These are phyloP conservation scores for Candida montana DNA, from an alignment of 805 yeast genomes.

Conservation along the genomic window DNA sequence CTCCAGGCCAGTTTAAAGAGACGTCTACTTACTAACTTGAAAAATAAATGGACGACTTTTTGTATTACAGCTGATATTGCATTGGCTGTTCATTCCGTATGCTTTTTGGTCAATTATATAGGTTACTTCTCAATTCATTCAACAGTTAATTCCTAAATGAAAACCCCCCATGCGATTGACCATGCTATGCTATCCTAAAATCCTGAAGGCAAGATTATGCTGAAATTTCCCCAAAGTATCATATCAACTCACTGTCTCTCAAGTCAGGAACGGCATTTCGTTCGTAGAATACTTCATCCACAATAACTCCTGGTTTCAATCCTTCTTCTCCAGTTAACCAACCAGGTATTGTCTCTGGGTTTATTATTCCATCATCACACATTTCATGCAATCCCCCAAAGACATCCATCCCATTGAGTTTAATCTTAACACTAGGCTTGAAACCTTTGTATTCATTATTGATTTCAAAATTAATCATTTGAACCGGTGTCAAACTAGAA, in stretches of 20 bases:
- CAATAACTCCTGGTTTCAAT: constrained; percentile 34
- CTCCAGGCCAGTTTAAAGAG: too few species aligned
- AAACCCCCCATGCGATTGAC: too few species aligned
- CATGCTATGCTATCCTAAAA: too few species aligned
- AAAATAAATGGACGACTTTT: too few species aligned
- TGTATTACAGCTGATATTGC: too few species aligned
- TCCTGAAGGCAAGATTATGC: too few species aligned
- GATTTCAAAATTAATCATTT: constrained; percentile 41
- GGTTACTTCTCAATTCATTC: too few species aligned
- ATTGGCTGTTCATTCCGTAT: too few species aligned
- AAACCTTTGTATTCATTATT: constrained; percentile 26
- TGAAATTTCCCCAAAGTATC: not conserved
- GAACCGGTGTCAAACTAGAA: constrained; percentile 55
- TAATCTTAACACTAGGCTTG: constrained; percentile 23
- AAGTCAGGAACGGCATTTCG: not conserved
- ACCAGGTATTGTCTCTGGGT: constrained; percentile 57
- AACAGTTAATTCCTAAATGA: too few species aligned
- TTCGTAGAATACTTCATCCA: constrained; percentile 23
- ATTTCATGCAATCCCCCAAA: constrained; percentile 77
- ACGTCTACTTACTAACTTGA: too few species aligned
- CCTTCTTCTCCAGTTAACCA: constrained; percentile 75
- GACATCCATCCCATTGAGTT: constrained; percentile 60
- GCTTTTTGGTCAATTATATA: too few species aligned
- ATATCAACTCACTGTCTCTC: constrained; percentile 1
- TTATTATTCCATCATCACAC: constrained; percentile 41